A percentile compares a stretch with the other conserved stretches of the same genome.
Evolutionary conservation across 129 eudicot genomes (phyloP).

Genomic region (Sambucus nigra): DNA sequence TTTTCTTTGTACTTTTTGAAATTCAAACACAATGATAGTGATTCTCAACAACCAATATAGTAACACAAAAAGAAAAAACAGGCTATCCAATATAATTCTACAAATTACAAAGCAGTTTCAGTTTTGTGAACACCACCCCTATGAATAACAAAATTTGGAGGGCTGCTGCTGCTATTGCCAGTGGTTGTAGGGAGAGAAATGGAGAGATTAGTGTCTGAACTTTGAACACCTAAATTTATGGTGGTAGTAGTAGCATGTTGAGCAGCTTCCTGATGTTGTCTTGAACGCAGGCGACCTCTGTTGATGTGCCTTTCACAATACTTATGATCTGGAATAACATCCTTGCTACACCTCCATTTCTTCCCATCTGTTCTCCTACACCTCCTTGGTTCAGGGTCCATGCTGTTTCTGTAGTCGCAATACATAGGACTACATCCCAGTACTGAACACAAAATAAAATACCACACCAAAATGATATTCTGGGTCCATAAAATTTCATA

Average conservation of each 20-base stretch:
- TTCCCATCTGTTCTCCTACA: too few relatives aligned
- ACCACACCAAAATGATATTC: too few relatives aligned
- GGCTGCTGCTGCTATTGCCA: too few relatives aligned
- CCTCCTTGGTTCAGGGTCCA: constrained; percentile 14
- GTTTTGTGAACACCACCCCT: too few relatives aligned
- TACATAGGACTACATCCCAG: constrained; percentile 2
- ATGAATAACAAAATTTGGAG: too few relatives aligned
- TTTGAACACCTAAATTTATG: neutral
- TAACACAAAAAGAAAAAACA: too few relatives aligned
- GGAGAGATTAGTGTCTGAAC: neutral
- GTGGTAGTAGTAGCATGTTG: neutral
- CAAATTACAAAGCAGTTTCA: too few relatives aligned
- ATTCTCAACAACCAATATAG: too few relatives aligned
- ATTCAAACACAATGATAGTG: too few relatives aligned
- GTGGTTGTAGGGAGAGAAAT: neutral
- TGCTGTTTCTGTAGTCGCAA: neutral
- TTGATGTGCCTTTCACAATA: constrained; percentile 11
- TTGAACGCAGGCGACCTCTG: constrained; percentile 8
- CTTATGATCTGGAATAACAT: constrained; percentile 15
- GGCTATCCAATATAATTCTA: too few relatives aligned
- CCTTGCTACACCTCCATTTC: constrained; percentile 14
- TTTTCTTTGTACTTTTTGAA: too few relatives aligned
- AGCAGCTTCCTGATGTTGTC: neutral
- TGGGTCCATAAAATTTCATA: too few relatives aligned
- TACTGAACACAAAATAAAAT: neutral